Conservation (phyloP, 2,329 filamentous ascomycete genomes). For the Neofusicoccum umdonicola region DNA sequence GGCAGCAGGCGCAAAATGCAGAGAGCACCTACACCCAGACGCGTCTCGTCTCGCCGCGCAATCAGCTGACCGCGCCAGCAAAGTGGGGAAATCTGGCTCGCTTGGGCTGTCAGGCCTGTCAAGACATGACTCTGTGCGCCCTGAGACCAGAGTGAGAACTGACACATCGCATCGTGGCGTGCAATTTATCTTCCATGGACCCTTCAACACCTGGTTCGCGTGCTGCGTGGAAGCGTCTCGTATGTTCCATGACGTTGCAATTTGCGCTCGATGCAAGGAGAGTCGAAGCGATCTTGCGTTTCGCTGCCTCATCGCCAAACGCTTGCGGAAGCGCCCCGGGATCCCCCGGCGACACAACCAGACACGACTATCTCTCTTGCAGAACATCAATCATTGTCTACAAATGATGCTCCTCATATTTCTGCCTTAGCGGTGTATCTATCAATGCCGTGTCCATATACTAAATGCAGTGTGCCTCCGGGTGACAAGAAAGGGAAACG, state of each 20-base stretch:
- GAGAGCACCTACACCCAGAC: background rate
- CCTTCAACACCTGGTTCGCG: background rate
- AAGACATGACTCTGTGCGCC: no score
- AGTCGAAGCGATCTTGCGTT: background rate
- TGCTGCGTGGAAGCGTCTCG: background rate
- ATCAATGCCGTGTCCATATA: background rate
- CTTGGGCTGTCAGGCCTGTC: no score
- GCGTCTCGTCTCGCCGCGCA: background rate
- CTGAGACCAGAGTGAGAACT: background rate
- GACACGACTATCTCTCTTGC: background rate
- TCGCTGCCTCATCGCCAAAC: background rate
- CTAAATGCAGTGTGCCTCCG: background rate
- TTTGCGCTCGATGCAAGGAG: background rate
- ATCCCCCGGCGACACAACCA: background rate
- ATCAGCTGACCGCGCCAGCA: background rate
- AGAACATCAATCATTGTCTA: background rate
- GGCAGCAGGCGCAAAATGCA: background rate
- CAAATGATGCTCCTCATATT: background rate
- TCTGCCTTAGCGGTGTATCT: background rate
- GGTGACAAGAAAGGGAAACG: background rate
- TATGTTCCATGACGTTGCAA: background rate
- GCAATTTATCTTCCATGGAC: background rate
- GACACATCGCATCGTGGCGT: background rate
- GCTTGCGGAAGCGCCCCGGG: background rate
- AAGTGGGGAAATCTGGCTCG: no score